A percentile compares a stretch with the other conserved stretches of the same genome.
Evolutionary conservation across 2,329 filamentous ascomycete species (phyloP).

Genomic region (Arthrinium puccinioides): DNA sequence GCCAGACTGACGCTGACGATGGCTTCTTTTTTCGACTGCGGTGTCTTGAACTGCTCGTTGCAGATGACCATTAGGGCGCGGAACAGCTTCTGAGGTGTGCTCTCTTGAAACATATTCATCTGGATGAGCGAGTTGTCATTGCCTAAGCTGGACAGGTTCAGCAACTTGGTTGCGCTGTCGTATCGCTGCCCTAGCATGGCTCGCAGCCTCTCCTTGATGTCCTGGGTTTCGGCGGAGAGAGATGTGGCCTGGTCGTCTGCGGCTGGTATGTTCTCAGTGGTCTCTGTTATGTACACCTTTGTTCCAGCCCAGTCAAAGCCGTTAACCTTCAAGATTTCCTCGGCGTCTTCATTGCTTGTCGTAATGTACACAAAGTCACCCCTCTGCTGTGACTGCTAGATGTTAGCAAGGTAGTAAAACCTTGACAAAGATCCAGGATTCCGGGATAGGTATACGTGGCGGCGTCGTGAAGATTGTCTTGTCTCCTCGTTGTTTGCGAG

Average conservation of each 20-base stretch:
- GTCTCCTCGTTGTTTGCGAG: constrained; percentile 31
- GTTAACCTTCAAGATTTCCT: constrained; percentile 61
- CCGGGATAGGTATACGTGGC: constrained; percentile 29
- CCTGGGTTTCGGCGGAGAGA: constrained; percentile 45
- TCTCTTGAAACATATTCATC: constrained; percentile 69
- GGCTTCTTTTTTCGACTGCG: constrained; percentile 65
- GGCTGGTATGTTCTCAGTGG: constrained; percentile 48
- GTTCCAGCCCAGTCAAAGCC: constrained; percentile 62
- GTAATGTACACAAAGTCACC: constrained; percentile 64
- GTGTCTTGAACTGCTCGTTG: constrained; percentile 66
- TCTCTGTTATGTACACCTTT: constrained; percentile 47
- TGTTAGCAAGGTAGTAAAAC: constrained; percentile 57
- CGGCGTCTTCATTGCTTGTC: constrained; percentile 56
- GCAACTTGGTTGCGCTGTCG: constrained; percentile 60
- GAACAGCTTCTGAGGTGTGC: constrained; percentile 79
- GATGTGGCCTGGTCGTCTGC: constrained; percentile 30
- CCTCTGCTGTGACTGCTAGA: constrained; percentile 60
- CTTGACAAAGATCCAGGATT: constrained; percentile 27
- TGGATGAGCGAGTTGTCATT: constrained; percentile 63
- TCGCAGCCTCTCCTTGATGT: constrained; percentile 63
- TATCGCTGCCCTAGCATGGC: constrained; percentile 70
- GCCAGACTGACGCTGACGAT: constrained; percentile 78
- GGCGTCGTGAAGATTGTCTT: constrained; percentile 22
- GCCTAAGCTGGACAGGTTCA: constrained; percentile 74
- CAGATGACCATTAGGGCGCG: constrained; percentile 85